Percentiles rank a stretch among this genome's conserved stretches.
phyloP scores from a whole-genome alignment of 148 eudicot genomes.

The Pouteria glomerata region DNA sequence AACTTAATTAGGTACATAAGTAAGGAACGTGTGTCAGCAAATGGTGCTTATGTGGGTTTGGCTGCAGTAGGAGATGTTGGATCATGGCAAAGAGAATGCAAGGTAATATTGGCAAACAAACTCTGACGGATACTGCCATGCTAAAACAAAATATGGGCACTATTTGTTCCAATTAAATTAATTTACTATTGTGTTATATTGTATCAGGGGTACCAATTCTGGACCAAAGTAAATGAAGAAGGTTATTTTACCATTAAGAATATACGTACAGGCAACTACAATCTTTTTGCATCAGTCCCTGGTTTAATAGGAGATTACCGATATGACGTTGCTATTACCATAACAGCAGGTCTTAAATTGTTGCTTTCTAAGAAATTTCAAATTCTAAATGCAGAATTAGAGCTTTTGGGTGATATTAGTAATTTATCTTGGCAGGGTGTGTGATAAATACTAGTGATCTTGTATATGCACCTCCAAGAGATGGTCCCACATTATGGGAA shows the following conservation, averaged over 20 bases:
- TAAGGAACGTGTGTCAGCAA: conserved; percentile 37
- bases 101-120: conserved; percentile 37
- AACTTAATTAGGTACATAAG: conserved; percentile 26
- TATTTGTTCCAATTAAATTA: too few relatives aligned
- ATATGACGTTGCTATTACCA: conserved; percentile 36
- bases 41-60: conserved; percentile 71
- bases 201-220: conserved; percentile 76
- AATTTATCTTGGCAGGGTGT: conserved; percentile 54
- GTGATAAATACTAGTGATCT: conserved; percentile 43
- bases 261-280: conserved; percentile 57
- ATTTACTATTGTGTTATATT: not conserved
- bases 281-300: conserved; percentile 72
- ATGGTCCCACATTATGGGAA: conserved; percentile 97
- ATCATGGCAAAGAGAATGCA: conserved; percentile 96
- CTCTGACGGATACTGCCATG: not conserved
- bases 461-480: conserved; percentile 72
- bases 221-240: conserved; percentile 57
- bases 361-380: not conserved
- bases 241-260: conserved; percentile 56
- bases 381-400: not conserved
- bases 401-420: too few relatives aligned
- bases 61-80: conserved; percentile 81
- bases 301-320: conserved; percentile 76
- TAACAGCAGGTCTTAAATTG: conserved; percentile 59
- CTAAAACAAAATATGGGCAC: too few relatives aligned